Evolutionary conservation across 495 filamentous ascomycete species (phyloP), one percentile per base, ranked within the genome.

Genomic region (Hypoxylon lienhwacheense): DNA sequence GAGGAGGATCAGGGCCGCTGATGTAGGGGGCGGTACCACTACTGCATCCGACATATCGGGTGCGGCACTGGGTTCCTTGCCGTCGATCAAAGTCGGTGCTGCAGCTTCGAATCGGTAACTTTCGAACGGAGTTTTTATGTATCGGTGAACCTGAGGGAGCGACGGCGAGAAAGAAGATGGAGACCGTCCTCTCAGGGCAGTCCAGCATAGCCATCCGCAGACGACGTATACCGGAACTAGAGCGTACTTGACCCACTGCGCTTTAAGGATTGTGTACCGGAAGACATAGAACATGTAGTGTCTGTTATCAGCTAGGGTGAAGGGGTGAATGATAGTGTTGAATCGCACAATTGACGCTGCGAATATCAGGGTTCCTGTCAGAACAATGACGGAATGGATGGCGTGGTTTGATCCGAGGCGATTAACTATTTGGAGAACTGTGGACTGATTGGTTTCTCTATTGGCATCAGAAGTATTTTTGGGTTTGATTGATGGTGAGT

Each of bases 281-380:
- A 98, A 97, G 49, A 93, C 76, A 70, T 98, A 98, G 72, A 98
- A 98, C 47, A 93, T 82, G 73, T 96, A 98, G 67, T 97, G 95
- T 2, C 93, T 78, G 71, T 98, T 98, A 67, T 98, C 93, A 21
- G 93, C 93, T 2, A 97, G 80, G 1, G 92, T 95, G 61, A 97
- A 98, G 0, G 93, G 93, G 66, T 98, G 93, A 44, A 98, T 82
- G 50, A 95, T 84, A 29, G 93, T 97, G 76, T 97, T 97, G 77
- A 76, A 85, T 54, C 84, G 79, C 17, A 95, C 81, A 7, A 87
- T 76, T 16, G 84, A 64, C 1, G 59, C 16, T 53, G 86, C 81
- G 4, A 75, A 28, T 2, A 65, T 68, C 1, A 84, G 51, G 19
- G 58, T 32, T 14, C 58, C 48, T 17, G 77, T 20, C 11, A 71